Evolutionary conservation across 495 filamentous ascomycete genomes (phyloP), one percentile per base, ranked within the genome.

Genomic region (Xylaria sp.): DNA sequence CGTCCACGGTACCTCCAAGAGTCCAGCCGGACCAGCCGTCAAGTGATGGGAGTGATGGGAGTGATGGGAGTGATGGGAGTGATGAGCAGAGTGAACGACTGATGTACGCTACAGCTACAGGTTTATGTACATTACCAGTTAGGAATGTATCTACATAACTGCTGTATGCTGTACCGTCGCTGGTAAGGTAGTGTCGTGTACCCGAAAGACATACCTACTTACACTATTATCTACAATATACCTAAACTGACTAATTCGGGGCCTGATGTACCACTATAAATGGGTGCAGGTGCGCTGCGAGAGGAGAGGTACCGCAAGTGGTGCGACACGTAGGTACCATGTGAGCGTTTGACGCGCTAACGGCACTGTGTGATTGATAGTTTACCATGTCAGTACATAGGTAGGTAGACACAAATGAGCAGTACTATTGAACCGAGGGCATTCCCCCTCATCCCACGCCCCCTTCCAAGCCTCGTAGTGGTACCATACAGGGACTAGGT

Each of bases 111-210:
- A n/a, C n/a, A n/a, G n/a, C n/a, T n/a, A n/a, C n/a, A n/a, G n/a
- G n/a, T n/a, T n/a, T n/a, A n/a, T n/a, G n/a, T n/a, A n/a, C n/a
- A n/a, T n/a, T n/a, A n/a, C n/a, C n/a, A n/a, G n/a, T n/a, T n/a
- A n/a, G n/a, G n/a, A n/a, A n/a, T n/a, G n/a, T n/a, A n/a, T n/a
- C n/a, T 61, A 58, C 55, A 11, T 41, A 8, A 7, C 24, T 63
- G 61, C 29, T 64, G 26, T 31, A 44, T 64, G 61, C n/a, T 64
- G 61, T 31, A 29, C n/a, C n/a, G n/a, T n/a, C n/a, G n/a, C n/a
- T n/a, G n/a, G n/a, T n/a, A n/a, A 14, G 31, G 57, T 17, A 4
- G 29, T 55, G 24, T 26, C 12, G 21, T 29, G 24, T 57, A 57
- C 52, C 29, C 12, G 29, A 57, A 15, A 0, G 12, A 8, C 24